phyloP scores from a whole-genome alignment of 257 asterid species.

The Paraleonurus japonicus region DNA sequence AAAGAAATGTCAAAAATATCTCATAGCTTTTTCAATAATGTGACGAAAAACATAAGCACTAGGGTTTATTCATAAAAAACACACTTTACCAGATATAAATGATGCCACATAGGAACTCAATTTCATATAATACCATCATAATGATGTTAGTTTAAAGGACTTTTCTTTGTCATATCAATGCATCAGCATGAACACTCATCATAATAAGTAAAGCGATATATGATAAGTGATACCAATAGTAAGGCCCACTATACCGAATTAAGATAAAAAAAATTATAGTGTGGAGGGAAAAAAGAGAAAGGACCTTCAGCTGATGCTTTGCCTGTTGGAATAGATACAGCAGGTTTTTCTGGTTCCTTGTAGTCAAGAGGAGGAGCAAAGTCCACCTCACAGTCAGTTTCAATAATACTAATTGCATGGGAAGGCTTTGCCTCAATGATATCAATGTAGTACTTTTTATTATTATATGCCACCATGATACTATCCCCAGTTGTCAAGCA shows the following conservation, averaged over 20 bases:
- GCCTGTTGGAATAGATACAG: constrained; percentile 42
- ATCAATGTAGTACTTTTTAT: constrained; percentile 88
- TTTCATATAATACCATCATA: not conserved
- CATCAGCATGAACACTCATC: not conserved
- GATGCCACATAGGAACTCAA: not conserved
- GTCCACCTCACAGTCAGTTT: constrained; percentile 99
- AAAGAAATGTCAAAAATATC: not conserved
- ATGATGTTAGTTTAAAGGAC: not conserved
- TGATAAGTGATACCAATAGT: not conserved
- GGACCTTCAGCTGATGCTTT: constrained; percentile 70
- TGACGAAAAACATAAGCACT: not conserved
- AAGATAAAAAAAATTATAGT: not conserved
- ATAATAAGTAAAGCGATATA: not conserved
- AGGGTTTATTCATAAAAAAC: not conserved
- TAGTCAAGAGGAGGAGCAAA: constrained; percentile 99
- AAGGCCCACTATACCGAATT: not conserved
- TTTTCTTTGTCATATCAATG: not conserved
- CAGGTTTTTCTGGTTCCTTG: constrained; percentile 86
- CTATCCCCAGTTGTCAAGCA: constrained; percentile 97
- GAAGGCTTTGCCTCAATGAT: constrained; percentile 97
- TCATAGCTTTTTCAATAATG: not conserved
- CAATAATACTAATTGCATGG: constrained; percentile 83
- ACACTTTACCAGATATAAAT: not conserved
- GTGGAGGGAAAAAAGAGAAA: not conserved
- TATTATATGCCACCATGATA: constrained; percentile 98